Conservation (phyloP, 306 rosid genomes). For the Quillaja saponaria region DNA sequence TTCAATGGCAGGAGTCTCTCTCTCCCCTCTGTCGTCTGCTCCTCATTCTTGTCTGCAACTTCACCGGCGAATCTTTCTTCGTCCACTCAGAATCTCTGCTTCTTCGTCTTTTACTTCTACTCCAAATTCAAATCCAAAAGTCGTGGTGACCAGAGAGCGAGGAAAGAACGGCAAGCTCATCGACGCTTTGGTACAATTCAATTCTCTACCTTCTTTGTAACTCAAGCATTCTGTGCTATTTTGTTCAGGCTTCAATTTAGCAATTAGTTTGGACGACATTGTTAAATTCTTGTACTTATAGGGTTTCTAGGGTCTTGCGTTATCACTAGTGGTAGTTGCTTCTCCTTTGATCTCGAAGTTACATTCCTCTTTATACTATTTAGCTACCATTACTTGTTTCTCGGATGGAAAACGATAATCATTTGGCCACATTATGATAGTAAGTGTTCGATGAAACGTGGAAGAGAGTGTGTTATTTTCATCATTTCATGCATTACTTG, state of each 20-base stretch:
- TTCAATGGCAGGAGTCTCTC: constrained; percentile 64
- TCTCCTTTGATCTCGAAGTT: constrained; percentile 14
- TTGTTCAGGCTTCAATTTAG: not conserved
- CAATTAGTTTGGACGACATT: constrained; percentile 2
- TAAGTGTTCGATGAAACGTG: constrained; percentile 49
- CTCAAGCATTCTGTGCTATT: not conserved
- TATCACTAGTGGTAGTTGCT: not conserved
- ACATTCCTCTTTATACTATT: constrained; percentile 6
- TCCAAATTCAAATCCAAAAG: constrained; percentile 42
- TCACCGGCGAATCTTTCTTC: constrained; percentile 49
- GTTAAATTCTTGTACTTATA: constrained; percentile 22
- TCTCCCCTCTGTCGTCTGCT: constrained; percentile 30
- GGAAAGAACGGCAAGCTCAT: constrained; percentile 95
- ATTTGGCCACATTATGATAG: constrained; percentile 13
- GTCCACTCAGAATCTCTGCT: constrained; percentile 31
- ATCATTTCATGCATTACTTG: not conserved
- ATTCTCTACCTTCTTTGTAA: constrained; percentile 6
- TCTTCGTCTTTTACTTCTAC: constrained; percentile 37
- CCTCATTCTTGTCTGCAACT: constrained; percentile 36
- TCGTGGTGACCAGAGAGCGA: constrained; percentile 94
- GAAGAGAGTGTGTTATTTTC: constrained; percentile 19
- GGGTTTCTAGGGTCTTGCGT: not conserved
- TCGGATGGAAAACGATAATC: constrained; percentile 1
- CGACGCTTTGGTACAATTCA: constrained; percentile 66
- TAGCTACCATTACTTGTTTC: constrained; percentile 1